Base-by-base conservation (phyloP, 2,329 filamentous ascomycete species). In the Venturia aucupariae region DNA sequence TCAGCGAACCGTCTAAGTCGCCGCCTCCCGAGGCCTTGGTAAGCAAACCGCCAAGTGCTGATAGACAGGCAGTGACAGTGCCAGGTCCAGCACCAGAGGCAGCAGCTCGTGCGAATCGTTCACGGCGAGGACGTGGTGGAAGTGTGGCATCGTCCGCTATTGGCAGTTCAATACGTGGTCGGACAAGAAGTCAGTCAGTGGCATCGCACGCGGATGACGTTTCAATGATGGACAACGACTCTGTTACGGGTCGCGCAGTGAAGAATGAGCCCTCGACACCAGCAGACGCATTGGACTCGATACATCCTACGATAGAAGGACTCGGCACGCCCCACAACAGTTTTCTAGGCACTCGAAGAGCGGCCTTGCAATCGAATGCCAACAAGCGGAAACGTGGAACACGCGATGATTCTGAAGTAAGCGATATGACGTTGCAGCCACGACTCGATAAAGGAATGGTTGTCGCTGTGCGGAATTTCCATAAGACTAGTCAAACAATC, bases 181-280 rank as follows among this genome's bases (percentile, higher is more conserved):
- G 77, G 15, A 81, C 79, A 60, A 73, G 80, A 61, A 81, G 80
- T 67, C 78, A 78, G 42, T 82, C 80, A 15, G 73, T 81, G 55
- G 70, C 77, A 17, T 81, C 79, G 2, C 76, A 78, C 55, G 74
- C 75, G 4, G 78, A 79, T 30, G 76, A 75, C 0, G 65, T 76
- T 41, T 72, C 73, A 3, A 64, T 65, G 32, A 68, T 71, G n/a
- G 76, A 78, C 61, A 75, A 73, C 32, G 75, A 77, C 17, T 76
- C 75, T 11, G 69, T 72, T 46, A 71, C 71, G 39, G 73, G 73
- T 32, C 72, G 74, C 51, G 70, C 70, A 27, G 76, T 82, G 65
- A 82, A 82, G 67, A 74, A 73, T 13, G 80, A 82, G 68, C 78
- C 78, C 15, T 76, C 74, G 7, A 79, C 77, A 22, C 78, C 79